Base-by-base conservation (phyloP, 1,139 yeast species). In the Geotrichum reessii region DNA sequence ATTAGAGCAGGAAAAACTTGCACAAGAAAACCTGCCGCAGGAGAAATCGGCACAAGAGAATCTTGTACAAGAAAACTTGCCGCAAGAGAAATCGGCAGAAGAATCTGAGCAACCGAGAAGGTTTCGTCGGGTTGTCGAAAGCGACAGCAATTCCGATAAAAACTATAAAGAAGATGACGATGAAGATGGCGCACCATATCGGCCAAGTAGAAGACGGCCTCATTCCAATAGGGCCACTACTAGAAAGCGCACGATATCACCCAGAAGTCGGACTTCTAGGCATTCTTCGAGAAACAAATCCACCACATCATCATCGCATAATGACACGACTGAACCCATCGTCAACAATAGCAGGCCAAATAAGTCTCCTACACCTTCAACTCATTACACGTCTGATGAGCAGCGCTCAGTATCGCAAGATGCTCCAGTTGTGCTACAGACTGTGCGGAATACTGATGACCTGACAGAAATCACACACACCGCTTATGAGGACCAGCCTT, bases 381-480 rank as follows among this genome's bases (percentile, higher is more conserved):
- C 27, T 22, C 25, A 25, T 6, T 9, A 24, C 19, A 12, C 2
- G 25, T 19, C 50, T 3, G 28, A n/a, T 4, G 11, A 12, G 12
- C 42, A n/a, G n/a, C 42, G 42, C 42, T 37, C 42, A 14, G 42
- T 6, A 12, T 37, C 42, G 6, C 42, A n/a, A 7, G 17, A 37
- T n/a, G 42, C n/a, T 3, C 42, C 42, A 37, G 42, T 37, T 12
- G n/a, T 37, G 19, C 19, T 37, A n/a, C 42, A n/a, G 17, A 14
- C 17, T 37, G 42, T 14, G 17, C 42, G 28, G 7, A 25, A 14
- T 37, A n/a, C 5, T 37, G 42, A 37, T 33, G 54, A 42, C 42
- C 28, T 55, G 11, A 33, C 52, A 7, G 58, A 55, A 55, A 55
- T 55, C 8, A 21, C 58, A 33, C 47, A 55, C 28, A 40, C 50